These are phyloP conservation scores for Gaillardinia entomophila DNA, from an alignment of 805 yeast species.

Conservation along the genomic window DNA sequence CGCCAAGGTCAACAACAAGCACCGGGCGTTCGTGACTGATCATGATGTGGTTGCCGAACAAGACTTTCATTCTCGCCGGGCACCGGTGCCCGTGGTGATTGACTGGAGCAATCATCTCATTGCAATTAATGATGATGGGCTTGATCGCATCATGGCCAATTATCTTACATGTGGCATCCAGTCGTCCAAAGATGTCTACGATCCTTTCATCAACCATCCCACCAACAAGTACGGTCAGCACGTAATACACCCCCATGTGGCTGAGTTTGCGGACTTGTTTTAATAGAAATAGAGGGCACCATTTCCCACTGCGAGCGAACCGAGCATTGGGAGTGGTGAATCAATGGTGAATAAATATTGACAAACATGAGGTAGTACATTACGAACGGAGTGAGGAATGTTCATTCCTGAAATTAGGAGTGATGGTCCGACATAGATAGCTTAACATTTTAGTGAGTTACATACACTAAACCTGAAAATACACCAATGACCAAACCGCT, in stretches of 20 bases:
- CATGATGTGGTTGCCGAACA: slow-evolving; percentile 6
- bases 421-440: too few relatives aligned
- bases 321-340: too few relatives aligned
- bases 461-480: too few relatives aligned
- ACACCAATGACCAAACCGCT: too few relatives aligned
- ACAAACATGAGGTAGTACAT: too few relatives aligned
- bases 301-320: too few relatives aligned
- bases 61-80: slow-evolving; percentile 6
- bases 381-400: too few relatives aligned
- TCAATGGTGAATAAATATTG: too few relatives aligned
- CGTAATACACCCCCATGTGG: slow-evolving; percentile 36
- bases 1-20: slow-evolving; percentile 9
- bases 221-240: not conserved
- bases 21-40: slow-evolving; percentile 13
- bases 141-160: slow-evolving; percentile 39
- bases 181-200: slow-evolving; percentile 9
- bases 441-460: too few relatives aligned
- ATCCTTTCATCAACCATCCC: slow-evolving; percentile 5
- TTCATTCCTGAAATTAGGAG: too few relatives aligned
- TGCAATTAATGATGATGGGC: slow-evolving; percentile 43
- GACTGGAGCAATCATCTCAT: slow-evolving; percentile 58
- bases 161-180: slow-evolving; percentile 18
- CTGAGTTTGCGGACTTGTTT: slow-evolving; percentile 41
- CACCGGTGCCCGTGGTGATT: slow-evolving; percentile 31
- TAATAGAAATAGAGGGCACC: too few relatives aligned